phyloP scores from a whole-genome alignment of 805 yeast genomes.

The Kazachstania bromeliacearum region DNA sequence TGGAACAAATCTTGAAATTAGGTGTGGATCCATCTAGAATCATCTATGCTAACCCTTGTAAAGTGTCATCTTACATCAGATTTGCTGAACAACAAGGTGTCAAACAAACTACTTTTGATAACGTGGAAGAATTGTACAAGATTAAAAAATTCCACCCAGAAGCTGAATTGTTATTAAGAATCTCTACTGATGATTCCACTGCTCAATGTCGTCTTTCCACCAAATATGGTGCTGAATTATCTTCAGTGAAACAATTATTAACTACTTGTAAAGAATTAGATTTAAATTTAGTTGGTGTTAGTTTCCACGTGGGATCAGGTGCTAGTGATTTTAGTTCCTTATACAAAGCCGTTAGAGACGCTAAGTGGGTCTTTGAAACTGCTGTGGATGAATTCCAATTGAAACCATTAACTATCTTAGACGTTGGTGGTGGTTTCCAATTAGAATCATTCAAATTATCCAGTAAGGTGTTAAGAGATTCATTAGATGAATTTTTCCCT shows the following conservation, averaged over 20 bases:
- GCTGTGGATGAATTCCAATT: constrained; percentile 40
- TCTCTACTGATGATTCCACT: constrained; percentile 79
- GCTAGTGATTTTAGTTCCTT: constrained; percentile 64
- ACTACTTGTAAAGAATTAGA: constrained; percentile 49
- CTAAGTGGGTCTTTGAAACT: constrained; percentile 55
- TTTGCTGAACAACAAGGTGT: constrained; percentile 53
- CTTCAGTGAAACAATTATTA: constrained; percentile 45
- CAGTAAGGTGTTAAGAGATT: constrained; percentile 44
- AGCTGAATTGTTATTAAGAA: constrained; percentile 64
- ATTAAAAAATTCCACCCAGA: constrained; percentile 57
- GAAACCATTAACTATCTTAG: constrained; percentile 45
- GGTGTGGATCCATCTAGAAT: constrained; percentile 61
- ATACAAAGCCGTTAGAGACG: constrained; percentile 61
- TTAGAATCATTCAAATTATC: constrained; percentile 50
- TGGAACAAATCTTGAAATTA: constrained; percentile 49
- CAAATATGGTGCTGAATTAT: constrained; percentile 76
- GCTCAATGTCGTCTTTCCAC: constrained; percentile 82
- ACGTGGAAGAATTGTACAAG: constrained; percentile 73
- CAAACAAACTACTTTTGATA: constrained; percentile 79
- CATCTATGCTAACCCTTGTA: constrained; percentile 91
- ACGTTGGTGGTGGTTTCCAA: constrained; percentile 92
- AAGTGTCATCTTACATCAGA: constrained; percentile 72
- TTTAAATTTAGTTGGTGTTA: constrained; percentile 70
- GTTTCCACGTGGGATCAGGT: constrained; percentile 95
- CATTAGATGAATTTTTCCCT: constrained; percentile 57